Evolutionary conservation across 495 filamentous ascomycete species (phyloP).

Genomic region (Tetracladium setigerum): DNA sequence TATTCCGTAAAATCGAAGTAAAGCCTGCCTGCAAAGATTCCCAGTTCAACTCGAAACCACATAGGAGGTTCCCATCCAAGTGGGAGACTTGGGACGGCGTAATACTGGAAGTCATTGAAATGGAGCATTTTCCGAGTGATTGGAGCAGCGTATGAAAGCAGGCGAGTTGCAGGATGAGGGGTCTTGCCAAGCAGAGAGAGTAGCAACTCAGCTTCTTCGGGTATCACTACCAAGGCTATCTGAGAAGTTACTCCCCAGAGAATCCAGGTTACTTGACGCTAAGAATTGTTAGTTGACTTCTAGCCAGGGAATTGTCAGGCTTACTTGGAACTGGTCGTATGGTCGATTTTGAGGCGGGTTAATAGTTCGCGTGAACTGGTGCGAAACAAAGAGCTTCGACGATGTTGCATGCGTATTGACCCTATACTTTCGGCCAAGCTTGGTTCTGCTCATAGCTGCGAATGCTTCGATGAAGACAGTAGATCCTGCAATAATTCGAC

Average conservation of each 20-base stretch:
- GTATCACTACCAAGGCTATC: constrained; percentile 34
- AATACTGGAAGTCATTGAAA: constrained; percentile 42
- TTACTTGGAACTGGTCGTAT: constrained; percentile 33
- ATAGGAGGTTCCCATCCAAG: constrained; percentile 25
- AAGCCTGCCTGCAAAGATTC: constrained; percentile 46
- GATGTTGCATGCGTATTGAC: constrained; percentile 13
- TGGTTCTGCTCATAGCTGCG: constrained; percentile 23
- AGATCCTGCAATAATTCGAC: constrained; percentile 21
- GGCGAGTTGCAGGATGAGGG: constrained; percentile 21
- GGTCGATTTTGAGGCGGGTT: constrained; percentile 5
- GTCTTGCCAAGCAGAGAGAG: constrained; percentile 27
- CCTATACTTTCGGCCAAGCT: constrained; percentile 29
- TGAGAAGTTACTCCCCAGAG: constrained; percentile 28
- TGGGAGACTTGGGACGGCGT: constrained; percentile 38
- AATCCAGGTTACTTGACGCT: constrained; percentile 45
- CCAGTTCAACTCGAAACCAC: constrained; percentile 45
- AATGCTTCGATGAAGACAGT: constrained; percentile 26
- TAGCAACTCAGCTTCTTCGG: constrained; percentile 38
- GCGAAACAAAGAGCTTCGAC: constrained; percentile 29
- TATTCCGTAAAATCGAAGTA: constrained; percentile 43
- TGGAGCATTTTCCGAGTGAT: constrained; percentile 44
- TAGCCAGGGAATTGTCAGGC: constrained; percentile 12
- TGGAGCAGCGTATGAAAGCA: constrained; percentile 46
- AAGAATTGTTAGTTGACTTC: neutral
- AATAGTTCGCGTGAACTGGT: constrained; percentile 33